Percentiles rank a stretch among this genome's conserved stretches.
Conservation (phyloP, 2,329 filamentous ascomycete species). For the Neopestalotiopsis sp. region DNA sequence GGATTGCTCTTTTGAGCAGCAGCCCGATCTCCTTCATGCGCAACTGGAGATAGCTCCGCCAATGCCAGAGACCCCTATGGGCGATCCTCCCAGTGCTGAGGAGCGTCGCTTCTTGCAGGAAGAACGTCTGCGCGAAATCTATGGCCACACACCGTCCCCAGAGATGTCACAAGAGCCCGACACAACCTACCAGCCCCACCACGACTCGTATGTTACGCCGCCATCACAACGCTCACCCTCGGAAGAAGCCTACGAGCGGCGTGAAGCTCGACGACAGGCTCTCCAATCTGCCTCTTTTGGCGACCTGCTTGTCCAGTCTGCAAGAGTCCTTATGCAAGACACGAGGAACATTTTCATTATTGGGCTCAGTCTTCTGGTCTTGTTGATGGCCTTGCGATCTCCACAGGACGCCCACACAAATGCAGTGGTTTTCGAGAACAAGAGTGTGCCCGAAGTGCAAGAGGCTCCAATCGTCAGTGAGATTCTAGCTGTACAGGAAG, state of each 20-base stretch:
- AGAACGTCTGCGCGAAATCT: conserved; percentile 20
- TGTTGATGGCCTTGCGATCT: conserved; percentile 51
- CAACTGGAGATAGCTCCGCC: conserved; percentile 33
- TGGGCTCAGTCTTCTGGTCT: conserved; percentile 56
- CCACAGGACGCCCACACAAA: conserved; percentile 36
- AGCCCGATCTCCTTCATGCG: conserved; percentile 32
- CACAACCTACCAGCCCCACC: conserved; percentile 23
- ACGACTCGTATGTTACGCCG: conserved; percentile 31
- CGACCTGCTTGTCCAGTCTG: conserved; percentile 59
- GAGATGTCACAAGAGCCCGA: conserved; percentile 12
- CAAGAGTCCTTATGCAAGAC: conserved; percentile 59
- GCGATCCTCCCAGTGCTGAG: conserved; percentile 20
- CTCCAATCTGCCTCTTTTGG: conserved; percentile 54
- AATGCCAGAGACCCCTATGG: conserved; percentile 19
- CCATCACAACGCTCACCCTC: conserved; percentile 31
- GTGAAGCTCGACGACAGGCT: conserved; percentile 31
- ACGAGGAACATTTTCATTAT: conserved; percentile 64
- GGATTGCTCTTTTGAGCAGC: conserved; percentile 25
- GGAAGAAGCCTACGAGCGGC: conserved; percentile 36
- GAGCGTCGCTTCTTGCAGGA: conserved; percentile 19
- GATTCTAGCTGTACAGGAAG: conserved; percentile 18
- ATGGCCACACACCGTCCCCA: conserved; percentile 15
- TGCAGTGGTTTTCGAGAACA: conserved; percentile 30
- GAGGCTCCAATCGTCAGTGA: conserved; percentile 23
- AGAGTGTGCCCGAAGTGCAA: conserved; percentile 30